A percentile compares a stretch with the other conserved stretches of the same genome.
These are phyloP conservation scores for Ricinus communis DNA, from an alignment of 345 rosid species.

Conservation along the genomic window DNA sequence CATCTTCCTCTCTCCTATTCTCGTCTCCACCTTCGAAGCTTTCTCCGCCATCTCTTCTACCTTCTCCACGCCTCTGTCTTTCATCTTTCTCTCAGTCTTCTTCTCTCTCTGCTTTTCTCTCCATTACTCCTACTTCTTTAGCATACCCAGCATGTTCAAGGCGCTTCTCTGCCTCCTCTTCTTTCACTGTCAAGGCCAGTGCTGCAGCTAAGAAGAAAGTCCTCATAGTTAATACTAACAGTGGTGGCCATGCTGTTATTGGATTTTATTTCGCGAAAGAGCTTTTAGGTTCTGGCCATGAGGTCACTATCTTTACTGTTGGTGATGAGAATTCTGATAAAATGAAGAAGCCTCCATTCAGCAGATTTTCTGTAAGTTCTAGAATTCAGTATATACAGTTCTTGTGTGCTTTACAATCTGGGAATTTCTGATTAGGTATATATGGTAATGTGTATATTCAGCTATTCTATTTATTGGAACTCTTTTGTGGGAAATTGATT, in stretches of 20 bases:
- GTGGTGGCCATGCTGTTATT: constrained; percentile 88
- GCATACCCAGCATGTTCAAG: constrained; percentile 25
- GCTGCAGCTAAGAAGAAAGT: constrained; percentile 77
- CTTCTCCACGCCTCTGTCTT: constrained; percentile 29
- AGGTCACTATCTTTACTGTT: constrained; percentile 73
- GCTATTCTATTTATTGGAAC: background rate
- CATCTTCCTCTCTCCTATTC: constrained; percentile 28
- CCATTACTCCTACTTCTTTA: constrained; percentile 33
- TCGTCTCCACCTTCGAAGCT: constrained; percentile 29
- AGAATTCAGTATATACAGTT: background rate
- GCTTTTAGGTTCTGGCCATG: constrained; percentile 75
- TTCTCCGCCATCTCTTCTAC: constrained; percentile 31
- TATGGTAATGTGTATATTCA: too few species aligned
- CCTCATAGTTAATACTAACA: constrained; percentile 78
- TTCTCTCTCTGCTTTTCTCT: constrained; percentile 28
- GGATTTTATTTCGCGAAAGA: constrained; percentile 88
- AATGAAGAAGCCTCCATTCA: constrained; percentile 95
- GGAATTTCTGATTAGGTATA: too few species aligned
- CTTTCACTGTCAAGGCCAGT: constrained; percentile 50
- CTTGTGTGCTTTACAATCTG: too few species aligned
- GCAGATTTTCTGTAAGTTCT: constrained; percentile 63
- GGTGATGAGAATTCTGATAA: constrained; percentile 83
- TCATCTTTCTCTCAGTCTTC: constrained; percentile 30
- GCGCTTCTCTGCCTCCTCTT: constrained; percentile 29
- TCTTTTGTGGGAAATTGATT: background rate